Evolutionary conservation across 2,329 filamentous ascomycete genomes (phyloP), one percentile per base, ranked within the genome.

Genomic region (Cladosporium velox): DNA sequence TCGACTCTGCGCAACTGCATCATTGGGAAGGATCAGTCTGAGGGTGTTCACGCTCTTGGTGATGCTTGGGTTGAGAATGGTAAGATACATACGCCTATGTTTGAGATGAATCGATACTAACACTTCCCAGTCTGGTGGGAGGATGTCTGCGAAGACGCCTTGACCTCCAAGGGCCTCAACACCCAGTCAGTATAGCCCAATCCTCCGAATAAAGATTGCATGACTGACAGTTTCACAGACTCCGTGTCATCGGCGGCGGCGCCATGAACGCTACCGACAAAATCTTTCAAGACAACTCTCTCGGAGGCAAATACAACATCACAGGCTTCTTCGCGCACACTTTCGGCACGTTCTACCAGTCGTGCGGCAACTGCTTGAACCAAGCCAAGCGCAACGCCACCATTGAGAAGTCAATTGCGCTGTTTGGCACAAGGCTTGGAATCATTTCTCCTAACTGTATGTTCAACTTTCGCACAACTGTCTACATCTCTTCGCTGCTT

Each of bases 1-100:
- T 84, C 79, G 41, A 84, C 80, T 32, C 75, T 86, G 18, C 80
- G 79, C 69, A 85, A 85, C 71, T 82, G 82, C 71, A 84, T 86
- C 72, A 85, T 85, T 64, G 83, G 84, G 44, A 78, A 77, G 15
- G 80, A 82, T 67, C 78, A 84, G 67, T 78, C 80, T 52, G 84
- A 84, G 75, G 83, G 80, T 59, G 79, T 85, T 28, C 83, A 86
- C 76, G 85, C 83, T 75, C 75, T 79, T 65, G 83, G 82, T 30
- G 74, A 47, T 21, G 41, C 84, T 34, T 65, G 62, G 35, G 58
- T 54, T 2, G 47, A 58, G n/a, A 54, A 65, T 35, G 58, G 62
- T 65, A 59, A 26, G 62, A 24, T 8, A 6, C 35, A 11, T 14
- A 2, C 11, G 11, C 4, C 15, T 35, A 2, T 14, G 2, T 21